These are phyloP conservation scores for Fusarium annulatum DNA, from an alignment of 2,329 filamentous ascomycete genomes.

Conservation along the genomic window DNA sequence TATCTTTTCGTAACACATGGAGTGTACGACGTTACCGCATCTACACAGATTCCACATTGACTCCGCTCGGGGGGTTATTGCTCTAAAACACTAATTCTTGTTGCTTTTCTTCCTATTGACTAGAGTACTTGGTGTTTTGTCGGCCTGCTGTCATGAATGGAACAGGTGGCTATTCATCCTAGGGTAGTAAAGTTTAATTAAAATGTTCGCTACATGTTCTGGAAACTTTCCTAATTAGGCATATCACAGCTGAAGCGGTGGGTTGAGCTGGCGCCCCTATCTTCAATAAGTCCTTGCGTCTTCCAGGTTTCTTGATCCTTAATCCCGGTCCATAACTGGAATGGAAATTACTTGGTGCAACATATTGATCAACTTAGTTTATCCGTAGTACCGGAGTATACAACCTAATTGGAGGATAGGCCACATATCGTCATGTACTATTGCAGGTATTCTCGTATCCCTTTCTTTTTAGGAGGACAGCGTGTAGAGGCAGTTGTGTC, in stretches of 20 bases:
- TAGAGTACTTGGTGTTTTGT: not conserved
- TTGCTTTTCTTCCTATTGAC: not conserved
- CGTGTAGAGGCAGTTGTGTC: not conserved
- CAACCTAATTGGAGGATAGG: conserved; percentile 33
- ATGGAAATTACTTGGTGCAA: conserved; percentile 45
- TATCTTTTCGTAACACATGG: not conserved
- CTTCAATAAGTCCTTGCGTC: conserved; percentile 23
- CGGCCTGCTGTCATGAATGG: not conserved
- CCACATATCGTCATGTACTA: conserved; percentile 14
- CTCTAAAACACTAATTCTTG: not conserved
- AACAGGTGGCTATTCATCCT: conserved; percentile 8
- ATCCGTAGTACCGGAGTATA: conserved; percentile 36
- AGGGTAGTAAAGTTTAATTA: conserved; percentile 14
- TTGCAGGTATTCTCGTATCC: conserved; percentile 18
- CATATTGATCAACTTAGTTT: conserved; percentile 31
- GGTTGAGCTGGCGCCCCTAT: conserved; percentile 38
- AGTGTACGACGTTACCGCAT: conserved; percentile 8
- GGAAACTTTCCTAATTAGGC: conserved; percentile 16
- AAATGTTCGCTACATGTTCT: conserved; percentile 1
- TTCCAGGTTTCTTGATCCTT: conserved; percentile 19
- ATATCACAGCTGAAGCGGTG: conserved; percentile 22
- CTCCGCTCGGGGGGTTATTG: not conserved
- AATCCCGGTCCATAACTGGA: conserved; percentile 35
- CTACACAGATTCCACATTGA: not conserved
- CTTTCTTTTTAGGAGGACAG: conserved; percentile 18